These are phyloP conservation scores for Rhododendron williamsianum DNA, from an alignment of 148 eudicot genomes.

Conservation along the genomic window DNA sequence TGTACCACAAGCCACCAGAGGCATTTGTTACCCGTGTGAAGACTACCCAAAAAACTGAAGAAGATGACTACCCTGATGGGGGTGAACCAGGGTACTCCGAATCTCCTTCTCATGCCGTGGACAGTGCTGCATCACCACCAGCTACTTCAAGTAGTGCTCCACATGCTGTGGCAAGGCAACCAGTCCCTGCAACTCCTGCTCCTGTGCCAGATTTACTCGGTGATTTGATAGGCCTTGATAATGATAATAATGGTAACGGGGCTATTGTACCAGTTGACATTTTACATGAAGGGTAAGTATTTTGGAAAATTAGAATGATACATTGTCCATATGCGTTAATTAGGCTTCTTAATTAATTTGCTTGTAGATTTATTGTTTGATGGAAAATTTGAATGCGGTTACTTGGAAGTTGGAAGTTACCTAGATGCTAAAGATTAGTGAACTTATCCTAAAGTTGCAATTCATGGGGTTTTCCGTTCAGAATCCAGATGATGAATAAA, in stretches of 20 bases:
- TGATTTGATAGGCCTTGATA: conserved; percentile 78
- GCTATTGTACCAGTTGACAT: conserved; percentile 61
- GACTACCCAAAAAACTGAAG: conserved; percentile 75
- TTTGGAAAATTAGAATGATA: neutral
- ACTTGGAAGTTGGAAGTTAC: neutral
- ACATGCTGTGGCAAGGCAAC: conserved; percentile 48
- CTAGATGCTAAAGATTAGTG: neutral
- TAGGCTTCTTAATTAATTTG: neutral
- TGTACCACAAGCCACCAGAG: conserved; percentile 95
- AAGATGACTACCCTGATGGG: conserved; percentile 83
- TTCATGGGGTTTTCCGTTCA: neutral
- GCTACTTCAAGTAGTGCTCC: conserved; percentile 47
- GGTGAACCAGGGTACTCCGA: conserved; percentile 67
- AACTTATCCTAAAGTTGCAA: neutral
- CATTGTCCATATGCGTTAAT: neutral
- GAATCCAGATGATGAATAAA: neutral
- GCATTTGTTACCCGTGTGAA: conserved; percentile 89
- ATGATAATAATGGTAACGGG: conserved; percentile 28
- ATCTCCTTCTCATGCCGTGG: conserved; percentile 55
- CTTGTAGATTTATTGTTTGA: neutral
- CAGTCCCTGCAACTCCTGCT: conserved; percentile 45
- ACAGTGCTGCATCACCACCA: conserved; percentile 56
- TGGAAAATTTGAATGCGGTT: neutral
- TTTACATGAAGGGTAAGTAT: conserved; percentile 39
- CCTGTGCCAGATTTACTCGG: conserved; percentile 93